phyloP scores from a whole-genome alignment of 345 rosid species.

The Eucalyptus rudis region DNA sequence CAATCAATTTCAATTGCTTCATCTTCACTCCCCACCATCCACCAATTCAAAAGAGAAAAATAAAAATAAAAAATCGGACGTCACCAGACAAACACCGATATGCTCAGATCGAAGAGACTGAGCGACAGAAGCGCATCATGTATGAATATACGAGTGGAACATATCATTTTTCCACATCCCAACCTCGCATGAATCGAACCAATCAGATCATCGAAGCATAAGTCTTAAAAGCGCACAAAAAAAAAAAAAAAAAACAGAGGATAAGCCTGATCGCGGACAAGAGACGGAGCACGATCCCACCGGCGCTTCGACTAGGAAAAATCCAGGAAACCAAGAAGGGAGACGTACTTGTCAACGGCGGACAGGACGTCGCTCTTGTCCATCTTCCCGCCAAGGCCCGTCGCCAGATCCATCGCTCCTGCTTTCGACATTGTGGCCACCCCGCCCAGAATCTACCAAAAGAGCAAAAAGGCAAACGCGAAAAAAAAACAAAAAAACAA shows the following conservation, averaged over 20 bases:
- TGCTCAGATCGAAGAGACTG: neutral
- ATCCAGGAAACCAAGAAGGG: neutral
- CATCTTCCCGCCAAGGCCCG: slow-evolving; percentile 86
- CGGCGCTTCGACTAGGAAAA: neutral
- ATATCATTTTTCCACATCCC: neutral
- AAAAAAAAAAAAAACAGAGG: neutral
- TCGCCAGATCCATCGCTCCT: slow-evolving; percentile 79
- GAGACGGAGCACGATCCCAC: neutral
- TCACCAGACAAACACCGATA: neutral
- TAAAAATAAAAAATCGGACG: neutral
- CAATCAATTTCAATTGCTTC: neutral
- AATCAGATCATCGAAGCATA: neutral
- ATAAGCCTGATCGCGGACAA: neutral
- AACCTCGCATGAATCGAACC: neutral
- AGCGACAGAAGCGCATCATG: neutral
- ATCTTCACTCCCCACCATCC: neutral
- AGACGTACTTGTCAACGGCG: slow-evolving; percentile 67
- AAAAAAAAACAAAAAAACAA: neutral
- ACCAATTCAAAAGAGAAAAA: neutral
- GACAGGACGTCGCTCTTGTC: slow-evolving; percentile 68
- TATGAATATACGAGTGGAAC: neutral
- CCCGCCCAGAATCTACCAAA: neutral
- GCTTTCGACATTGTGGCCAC: slow-evolving; percentile 32
- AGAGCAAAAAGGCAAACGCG: neutral
- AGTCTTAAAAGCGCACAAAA: too few relatives aligned